These are phyloP conservation scores for Macrolepiota fuliginosa DNA, from an alignment of 768 basidiomycete genomes.

Conservation along the genomic window DNA sequence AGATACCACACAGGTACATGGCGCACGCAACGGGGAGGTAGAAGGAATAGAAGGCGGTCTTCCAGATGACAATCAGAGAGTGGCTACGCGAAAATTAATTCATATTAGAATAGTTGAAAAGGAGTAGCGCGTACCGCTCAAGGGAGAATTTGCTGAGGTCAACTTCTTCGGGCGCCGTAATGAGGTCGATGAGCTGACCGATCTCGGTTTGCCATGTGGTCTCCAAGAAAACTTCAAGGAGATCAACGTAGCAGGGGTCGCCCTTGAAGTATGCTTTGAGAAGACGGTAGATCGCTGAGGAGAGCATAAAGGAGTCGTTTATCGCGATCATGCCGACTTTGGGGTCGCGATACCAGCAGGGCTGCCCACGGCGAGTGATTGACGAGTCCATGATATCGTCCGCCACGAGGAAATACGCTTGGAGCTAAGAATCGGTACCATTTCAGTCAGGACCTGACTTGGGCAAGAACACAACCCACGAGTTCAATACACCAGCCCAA, in stretches of 20 bases:
- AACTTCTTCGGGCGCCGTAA: slow-evolving; percentile 94
- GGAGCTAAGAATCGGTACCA: slow-evolving; percentile 52
- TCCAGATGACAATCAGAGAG: slow-evolving; percentile 91
- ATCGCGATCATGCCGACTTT: slow-evolving; percentile 82
- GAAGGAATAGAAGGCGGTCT: slow-evolving; percentile 98
- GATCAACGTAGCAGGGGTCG: slow-evolving; percentile 81
- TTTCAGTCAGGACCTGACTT: background rate
- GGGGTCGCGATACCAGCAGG: slow-evolving; percentile 84
- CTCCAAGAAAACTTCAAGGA: slow-evolving; percentile 92
- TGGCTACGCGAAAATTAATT: slow-evolving; percentile 49
- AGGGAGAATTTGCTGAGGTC: slow-evolving; percentile 88
- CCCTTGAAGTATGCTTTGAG: slow-evolving; percentile 53
- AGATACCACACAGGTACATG: slow-evolving; percentile 73
- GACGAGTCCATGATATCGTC: slow-evolving; percentile 98
- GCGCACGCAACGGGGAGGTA: slow-evolving; percentile 97
- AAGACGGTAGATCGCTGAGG: slow-evolving; percentile 88
- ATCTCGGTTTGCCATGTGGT: slow-evolving; percentile 90
- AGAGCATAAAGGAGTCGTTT: slow-evolving; percentile 97
- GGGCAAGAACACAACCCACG: slow-evolving; percentile 44
- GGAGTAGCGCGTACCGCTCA: slow-evolving; percentile 52
- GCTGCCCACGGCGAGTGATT: slow-evolving; percentile 90
- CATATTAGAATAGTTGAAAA: background rate
- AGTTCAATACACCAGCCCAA: slow-evolving; percentile 97
- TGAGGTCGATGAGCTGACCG: slow-evolving; percentile 93
- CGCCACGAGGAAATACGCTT: slow-evolving; percentile 95